phyloP scores from a whole-genome alignment of 371 early-diverging fungal genomes.

The Chytridiales sp. region DNA sequence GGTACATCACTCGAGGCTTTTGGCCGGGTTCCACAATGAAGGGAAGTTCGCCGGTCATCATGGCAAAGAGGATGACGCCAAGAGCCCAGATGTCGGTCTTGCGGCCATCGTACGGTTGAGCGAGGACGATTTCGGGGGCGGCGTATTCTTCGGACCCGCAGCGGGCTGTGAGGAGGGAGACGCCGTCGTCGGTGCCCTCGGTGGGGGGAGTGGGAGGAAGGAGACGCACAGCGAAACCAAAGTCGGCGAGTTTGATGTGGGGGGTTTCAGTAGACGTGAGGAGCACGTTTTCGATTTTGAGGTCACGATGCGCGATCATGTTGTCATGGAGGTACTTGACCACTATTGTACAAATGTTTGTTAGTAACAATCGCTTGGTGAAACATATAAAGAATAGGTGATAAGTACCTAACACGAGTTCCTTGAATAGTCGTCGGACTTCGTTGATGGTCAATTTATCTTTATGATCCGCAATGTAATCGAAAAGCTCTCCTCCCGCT shows the following conservation, averaged over 20 bases:
- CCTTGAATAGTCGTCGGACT: conserved; percentile 54
- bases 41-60: conserved; percentile 72
- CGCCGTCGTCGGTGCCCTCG: conserved; percentile 1
- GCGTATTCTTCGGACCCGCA: conserved; percentile 80
- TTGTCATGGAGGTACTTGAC: conserved; percentile 12
- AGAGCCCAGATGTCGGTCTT: conserved; percentile 71
- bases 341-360: not conserved
- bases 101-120: conserved; percentile 62
- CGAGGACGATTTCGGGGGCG: conserved; percentile 80
- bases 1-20: conserved; percentile 27
- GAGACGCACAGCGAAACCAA: conserved; percentile 61
- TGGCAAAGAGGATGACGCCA: conserved; percentile 67
- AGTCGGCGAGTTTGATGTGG: conserved; percentile 66
- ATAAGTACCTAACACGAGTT: conserved; percentile 33
- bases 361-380: not conserved
- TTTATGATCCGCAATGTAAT: conserved; percentile 47
- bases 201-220: not conserved
- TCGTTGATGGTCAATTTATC: conserved; percentile 43
- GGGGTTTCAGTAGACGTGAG: conserved; percentile 2
- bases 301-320: conserved; percentile 29
- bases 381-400: not conserved
- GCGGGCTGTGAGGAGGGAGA: conserved; percentile 52
- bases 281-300: conserved; percentile 37
- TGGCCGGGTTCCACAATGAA: conserved; percentile 52
- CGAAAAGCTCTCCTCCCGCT: conserved; percentile 57